A percentile compares a stretch with the other conserved stretches of the same genome.
These are phyloP conservation scores for Tuctoria greenei DNA, from an alignment of 176 grass and related monocot genomes.

Conservation along the genomic window DNA sequence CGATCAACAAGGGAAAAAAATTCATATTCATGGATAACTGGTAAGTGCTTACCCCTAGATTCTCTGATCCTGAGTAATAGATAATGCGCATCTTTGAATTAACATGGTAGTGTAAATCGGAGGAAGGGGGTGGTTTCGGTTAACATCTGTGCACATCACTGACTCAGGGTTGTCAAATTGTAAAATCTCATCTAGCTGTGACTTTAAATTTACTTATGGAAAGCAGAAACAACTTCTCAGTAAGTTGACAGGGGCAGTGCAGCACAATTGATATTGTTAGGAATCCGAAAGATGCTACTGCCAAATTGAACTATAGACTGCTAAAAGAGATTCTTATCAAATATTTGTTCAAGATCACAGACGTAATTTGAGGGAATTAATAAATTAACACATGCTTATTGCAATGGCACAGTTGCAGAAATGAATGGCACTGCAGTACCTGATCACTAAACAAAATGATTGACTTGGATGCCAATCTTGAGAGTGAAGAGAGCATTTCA, in stretches of 20 bases:
- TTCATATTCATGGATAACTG: slow-evolving; percentile 2
- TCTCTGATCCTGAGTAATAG: background rate
- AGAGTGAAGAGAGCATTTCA: slow-evolving; percentile 63
- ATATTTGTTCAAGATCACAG: too few relatives aligned
- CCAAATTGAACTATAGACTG: background rate
- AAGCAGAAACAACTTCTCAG: slow-evolving; percentile 12
- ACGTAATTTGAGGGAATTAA: background rate
- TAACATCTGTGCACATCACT: background rate
- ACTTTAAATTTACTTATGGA: slow-evolving; percentile 1
- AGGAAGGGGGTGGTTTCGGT: background rate
- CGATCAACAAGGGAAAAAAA: background rate
- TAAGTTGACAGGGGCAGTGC: background rate
- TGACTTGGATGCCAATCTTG: slow-evolving; percentile 66
- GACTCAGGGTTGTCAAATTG: background rate
- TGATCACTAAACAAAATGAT: slow-evolving; percentile 55
- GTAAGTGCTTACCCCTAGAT: background rate
- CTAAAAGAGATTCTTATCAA: background rate
- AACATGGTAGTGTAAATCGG: background rate
- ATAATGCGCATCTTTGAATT: slow-evolving; percentile 15
- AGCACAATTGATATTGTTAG: background rate
- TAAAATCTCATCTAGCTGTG: background rate
- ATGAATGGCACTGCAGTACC: slow-evolving; percentile 37
- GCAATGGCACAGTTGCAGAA: slow-evolving; percentile 34
- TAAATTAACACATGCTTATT: background rate
- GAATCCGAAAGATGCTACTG: background rate